Evolutionary conservation across 768 basidiomycete species (phyloP).

Genomic region (Xerocomus brunneocitrinus): DNA sequence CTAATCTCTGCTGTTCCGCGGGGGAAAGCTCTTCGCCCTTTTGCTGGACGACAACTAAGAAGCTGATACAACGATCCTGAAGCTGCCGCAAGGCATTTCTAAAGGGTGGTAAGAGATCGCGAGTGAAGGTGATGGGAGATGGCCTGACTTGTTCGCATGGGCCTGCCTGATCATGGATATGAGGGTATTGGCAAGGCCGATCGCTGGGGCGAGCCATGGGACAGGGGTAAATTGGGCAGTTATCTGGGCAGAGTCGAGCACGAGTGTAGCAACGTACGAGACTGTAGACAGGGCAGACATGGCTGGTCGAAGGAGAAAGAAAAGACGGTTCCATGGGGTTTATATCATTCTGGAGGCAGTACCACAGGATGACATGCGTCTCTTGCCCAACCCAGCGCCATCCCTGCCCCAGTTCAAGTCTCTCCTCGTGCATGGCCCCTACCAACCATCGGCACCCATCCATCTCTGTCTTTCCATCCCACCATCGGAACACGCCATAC

Average conservation of each 20-base stretch:
- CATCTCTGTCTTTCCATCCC: slow-evolving; percentile 55
- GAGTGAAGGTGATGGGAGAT: not conserved
- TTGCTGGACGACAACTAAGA: slow-evolving; percentile 39
- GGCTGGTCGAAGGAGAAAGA: not conserved
- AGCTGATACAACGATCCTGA: slow-evolving; percentile 41
- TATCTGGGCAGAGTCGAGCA: slow-evolving; percentile 35
- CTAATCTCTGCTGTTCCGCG: slow-evolving; percentile 31
- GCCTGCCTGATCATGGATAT: slow-evolving; percentile 46
- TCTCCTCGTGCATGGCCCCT: slow-evolving; percentile 59
- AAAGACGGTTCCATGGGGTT: not conserved
- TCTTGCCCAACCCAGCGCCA: slow-evolving; percentile 42
- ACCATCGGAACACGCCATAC: slow-evolving; percentile 34
- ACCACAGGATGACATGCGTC: slow-evolving; percentile 27
- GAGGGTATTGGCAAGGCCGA: slow-evolving; percentile 41
- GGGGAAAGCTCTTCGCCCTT: slow-evolving; percentile 25
- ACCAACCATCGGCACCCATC: slow-evolving; percentile 65
- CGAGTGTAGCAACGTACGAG: slow-evolving; percentile 7
- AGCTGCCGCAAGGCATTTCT: slow-evolving; percentile 44
- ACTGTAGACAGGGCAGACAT: slow-evolving; percentile 15
- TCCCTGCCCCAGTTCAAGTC: slow-evolving; percentile 51
- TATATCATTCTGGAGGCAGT: not conserved
- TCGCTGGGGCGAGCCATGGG: slow-evolving; percentile 42
- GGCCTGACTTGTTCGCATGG: slow-evolving; percentile 41
- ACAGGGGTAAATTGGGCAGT: slow-evolving; percentile 45
- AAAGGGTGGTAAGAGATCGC: slow-evolving; percentile 2